These are phyloP conservation scores for Heliamphora exappendiculata DNA, from an alignment of 148 eudicot species.

Conservation along the genomic window DNA sequence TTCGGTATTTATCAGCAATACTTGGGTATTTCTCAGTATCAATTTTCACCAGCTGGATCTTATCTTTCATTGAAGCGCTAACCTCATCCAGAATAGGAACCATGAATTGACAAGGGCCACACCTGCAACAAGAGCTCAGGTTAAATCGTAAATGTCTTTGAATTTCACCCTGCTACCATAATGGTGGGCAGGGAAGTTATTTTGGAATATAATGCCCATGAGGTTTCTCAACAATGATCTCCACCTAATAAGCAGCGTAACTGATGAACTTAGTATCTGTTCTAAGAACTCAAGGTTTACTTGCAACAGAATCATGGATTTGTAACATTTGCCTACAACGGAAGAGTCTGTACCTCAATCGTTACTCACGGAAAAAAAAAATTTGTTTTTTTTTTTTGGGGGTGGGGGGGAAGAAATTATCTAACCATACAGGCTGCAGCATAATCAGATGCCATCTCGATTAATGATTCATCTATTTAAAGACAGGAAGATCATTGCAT, in stretches of 20 bases:
- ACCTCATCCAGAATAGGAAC: conserved; percentile 76
- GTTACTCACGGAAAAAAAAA: too few species aligned
- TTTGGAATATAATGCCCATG: background rate
- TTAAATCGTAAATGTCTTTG: background rate
- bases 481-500: background rate
- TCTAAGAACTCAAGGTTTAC: background rate
- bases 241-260: background rate
- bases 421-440: background rate
- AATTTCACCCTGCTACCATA: background rate
- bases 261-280: background rate
- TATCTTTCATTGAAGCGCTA: conserved; percentile 48
- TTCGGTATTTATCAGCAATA: conserved; percentile 63
- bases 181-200: background rate
- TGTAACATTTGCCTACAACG: background rate
- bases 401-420: background rate
- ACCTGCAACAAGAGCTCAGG: conserved; percentile 42
- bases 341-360: background rate
- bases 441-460: background rate
- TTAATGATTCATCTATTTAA: background rate
- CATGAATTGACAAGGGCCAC: conserved; percentile 97
- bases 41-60: conserved; percentile 74
- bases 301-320: background rate
- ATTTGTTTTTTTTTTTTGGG: too few species aligned
- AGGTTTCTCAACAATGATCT: background rate
- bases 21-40: conserved; percentile 77